Percentiles rank a stretch among this genome's conserved stretches.
phyloP scores from a whole-genome alignment of 208 protist genomes.

The Porcisia hertigi region DNA sequence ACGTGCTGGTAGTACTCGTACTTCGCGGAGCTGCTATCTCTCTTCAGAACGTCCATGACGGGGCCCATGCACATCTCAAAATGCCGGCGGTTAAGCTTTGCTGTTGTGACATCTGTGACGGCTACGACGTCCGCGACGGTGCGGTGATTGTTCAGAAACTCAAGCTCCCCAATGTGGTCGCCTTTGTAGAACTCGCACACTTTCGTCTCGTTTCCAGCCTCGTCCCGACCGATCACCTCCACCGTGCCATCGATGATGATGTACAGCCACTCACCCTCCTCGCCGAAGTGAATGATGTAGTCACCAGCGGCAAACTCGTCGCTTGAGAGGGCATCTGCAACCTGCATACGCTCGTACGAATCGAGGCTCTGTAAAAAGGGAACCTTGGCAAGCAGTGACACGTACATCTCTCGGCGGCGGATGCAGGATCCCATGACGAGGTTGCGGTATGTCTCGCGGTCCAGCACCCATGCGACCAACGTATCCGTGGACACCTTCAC shows the following conservation, averaged over 20 bases:
- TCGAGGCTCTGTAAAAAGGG: conserved; percentile 82
- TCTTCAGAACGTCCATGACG: conserved; percentile 89
- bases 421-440: conserved; percentile 90
- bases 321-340: conserved; percentile 86
- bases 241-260: conserved; percentile 88
- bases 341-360: conserved; percentile 85
- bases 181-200: conserved; percentile 87
- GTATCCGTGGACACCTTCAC: conserved; percentile 78
- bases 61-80: conserved; percentile 93
- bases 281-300: conserved; percentile 88
- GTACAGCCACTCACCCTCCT: conserved; percentile 91
- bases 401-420: conserved; percentile 81
- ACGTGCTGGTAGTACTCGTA: conserved; percentile 93
- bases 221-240: conserved; percentile 86
- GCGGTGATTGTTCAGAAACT: conserved; percentile 91
- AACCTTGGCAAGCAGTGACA: conserved; percentile 72
- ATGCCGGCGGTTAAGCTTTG: conserved; percentile 90
- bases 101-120: conserved; percentile 76
- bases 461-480: conserved; percentile 87
- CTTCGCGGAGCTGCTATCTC: conserved; percentile 68
- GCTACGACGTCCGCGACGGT: conserved; percentile 85
- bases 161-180: conserved; percentile 89
- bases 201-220: conserved; percentile 54
- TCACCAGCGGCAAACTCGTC: conserved; percentile 78
- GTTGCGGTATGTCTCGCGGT: conserved; percentile 91